These are phyloP conservation scores for Suillus lakei DNA, from an alignment of 768 basidiomycete genomes.

Conservation along the genomic window DNA sequence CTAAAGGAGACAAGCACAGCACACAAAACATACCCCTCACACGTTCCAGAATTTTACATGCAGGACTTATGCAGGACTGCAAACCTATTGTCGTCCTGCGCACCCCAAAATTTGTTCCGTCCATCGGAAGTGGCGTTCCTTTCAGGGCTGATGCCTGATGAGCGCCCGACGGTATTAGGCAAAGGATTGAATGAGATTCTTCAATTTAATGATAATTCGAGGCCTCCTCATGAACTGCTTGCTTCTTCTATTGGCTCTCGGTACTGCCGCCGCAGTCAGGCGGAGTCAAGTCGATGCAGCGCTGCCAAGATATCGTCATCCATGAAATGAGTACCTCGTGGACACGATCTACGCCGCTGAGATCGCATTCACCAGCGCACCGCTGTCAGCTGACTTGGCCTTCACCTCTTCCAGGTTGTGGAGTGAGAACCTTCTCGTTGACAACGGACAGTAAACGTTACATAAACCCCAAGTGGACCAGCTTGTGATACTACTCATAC, in stretches of 20 bases:
- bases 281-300: neutral
- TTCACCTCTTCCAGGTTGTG: conserved; percentile 4
- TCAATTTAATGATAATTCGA: neutral
- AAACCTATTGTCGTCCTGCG: neutral
- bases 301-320: neutral
- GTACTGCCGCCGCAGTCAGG: neutral
- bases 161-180: neutral
- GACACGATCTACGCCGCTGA: neutral
- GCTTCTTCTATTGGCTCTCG: neutral
- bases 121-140: conserved; percentile 4
- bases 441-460: neutral
- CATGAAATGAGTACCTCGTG: neutral
- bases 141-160: no score
- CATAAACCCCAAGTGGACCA: neutral
- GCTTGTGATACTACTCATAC: neutral
- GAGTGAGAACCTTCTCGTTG: conserved; percentile 1
- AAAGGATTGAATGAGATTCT: neutral
- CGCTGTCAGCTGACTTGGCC: neutral
- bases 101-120: neutral
- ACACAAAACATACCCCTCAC: neutral
- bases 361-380: conserved; percentile 6
- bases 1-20: neutral
- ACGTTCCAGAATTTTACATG: neutral
- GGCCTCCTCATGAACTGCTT: neutral
- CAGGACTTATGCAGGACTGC: neutral